Conservation (phyloP, 1,139 yeast genomes). For the Zygosaccharomyces sapae region DNA sequence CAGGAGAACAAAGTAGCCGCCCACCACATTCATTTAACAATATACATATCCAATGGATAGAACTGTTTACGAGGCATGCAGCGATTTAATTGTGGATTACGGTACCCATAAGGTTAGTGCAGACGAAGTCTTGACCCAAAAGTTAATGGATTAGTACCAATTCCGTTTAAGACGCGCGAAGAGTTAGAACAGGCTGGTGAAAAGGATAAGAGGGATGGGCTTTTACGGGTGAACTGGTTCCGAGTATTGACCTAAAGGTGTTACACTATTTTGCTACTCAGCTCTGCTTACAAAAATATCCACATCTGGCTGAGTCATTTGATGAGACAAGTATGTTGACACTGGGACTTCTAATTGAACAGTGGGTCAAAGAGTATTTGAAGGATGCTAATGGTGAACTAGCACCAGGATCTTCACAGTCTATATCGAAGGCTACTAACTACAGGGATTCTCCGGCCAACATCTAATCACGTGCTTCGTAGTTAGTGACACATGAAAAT, state of each 20-base stretch:
- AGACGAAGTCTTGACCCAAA: constrained; percentile 32
- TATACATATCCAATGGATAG: constrained; percentile 21
- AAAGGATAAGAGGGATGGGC: constrained; percentile 24
- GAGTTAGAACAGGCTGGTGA: constrained; percentile 27
- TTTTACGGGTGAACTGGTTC: constrained; percentile 29
- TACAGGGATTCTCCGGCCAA: constrained; percentile 30
- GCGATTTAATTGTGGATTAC: constrained; percentile 26
- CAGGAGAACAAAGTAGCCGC: constrained; percentile 4
- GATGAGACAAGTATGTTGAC: constrained; percentile 35
- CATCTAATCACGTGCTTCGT: constrained; percentile 18
- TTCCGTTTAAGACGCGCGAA: constrained; percentile 33
- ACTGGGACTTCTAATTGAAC: constrained; percentile 31
- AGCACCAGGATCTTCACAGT: constrained; percentile 24
- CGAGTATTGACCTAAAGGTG: constrained; percentile 32
- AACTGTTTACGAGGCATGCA: constrained; percentile 34
- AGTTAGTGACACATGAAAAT: background rate
- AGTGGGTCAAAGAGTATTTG: constrained; percentile 33
- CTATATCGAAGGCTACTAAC: constrained; percentile 26
- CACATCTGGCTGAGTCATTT: constrained; percentile 29
- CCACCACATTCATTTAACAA: background rate
- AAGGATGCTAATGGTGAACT: constrained; percentile 9
- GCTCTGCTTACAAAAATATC: constrained; percentile 30
- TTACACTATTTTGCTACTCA: constrained; percentile 35
- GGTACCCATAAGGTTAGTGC: constrained; percentile 31
- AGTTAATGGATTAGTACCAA: constrained; percentile 29